Percentiles rank a stretch among this genome's conserved stretches.
Conservation (phyloP, 202 grass and related monocot genomes). For the Eragrostis tef region DNA sequence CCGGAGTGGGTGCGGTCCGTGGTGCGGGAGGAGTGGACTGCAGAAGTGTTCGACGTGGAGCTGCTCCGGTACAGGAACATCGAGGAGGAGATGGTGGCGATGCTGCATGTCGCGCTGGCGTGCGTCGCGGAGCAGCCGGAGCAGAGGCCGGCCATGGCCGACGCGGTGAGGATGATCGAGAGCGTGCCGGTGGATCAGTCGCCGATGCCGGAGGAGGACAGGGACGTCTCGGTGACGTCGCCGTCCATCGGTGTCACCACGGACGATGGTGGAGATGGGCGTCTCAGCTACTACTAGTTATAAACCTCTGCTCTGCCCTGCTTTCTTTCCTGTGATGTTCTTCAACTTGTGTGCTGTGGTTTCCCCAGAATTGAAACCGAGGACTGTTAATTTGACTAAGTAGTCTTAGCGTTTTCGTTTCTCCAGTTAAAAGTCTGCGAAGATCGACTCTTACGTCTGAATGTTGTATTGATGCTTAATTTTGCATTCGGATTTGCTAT, state of each 20-base stretch:
- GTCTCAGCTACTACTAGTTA: slow-evolving; percentile 57
- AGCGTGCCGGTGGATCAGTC: slow-evolving; percentile 60
- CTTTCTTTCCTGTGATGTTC: background rate
- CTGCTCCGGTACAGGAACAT: slow-evolving; percentile 78
- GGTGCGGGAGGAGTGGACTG: slow-evolving; percentile 93
- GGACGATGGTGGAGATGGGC: slow-evolving; percentile 53
- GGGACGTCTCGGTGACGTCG: slow-evolving; percentile 48
- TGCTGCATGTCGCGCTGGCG: slow-evolving; percentile 76
- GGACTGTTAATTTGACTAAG: background rate
- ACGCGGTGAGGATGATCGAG: slow-evolving; percentile 72
- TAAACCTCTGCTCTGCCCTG: too few relatives aligned
- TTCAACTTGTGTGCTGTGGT: background rate
- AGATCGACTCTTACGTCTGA: too few relatives aligned
- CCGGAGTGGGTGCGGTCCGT: slow-evolving; percentile 87
- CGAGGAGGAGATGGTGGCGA: slow-evolving; percentile 93
- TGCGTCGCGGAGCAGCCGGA: slow-evolving; percentile 61
- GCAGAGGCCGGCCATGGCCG: slow-evolving; percentile 63
- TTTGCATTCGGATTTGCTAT: too few relatives aligned
- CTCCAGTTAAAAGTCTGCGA: too few relatives aligned
- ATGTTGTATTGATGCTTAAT: too few relatives aligned
- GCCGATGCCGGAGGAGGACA: slow-evolving; percentile 57
- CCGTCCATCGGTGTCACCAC: slow-evolving; percentile 62
- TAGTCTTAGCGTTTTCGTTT: too few relatives aligned
- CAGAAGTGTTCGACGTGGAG: slow-evolving; percentile 94
- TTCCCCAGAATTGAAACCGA: background rate